These are phyloP conservation scores for Trichoderma afroharzianum DNA, from an alignment of 2,329 filamentous ascomycete genomes.

Conservation along the genomic window DNA sequence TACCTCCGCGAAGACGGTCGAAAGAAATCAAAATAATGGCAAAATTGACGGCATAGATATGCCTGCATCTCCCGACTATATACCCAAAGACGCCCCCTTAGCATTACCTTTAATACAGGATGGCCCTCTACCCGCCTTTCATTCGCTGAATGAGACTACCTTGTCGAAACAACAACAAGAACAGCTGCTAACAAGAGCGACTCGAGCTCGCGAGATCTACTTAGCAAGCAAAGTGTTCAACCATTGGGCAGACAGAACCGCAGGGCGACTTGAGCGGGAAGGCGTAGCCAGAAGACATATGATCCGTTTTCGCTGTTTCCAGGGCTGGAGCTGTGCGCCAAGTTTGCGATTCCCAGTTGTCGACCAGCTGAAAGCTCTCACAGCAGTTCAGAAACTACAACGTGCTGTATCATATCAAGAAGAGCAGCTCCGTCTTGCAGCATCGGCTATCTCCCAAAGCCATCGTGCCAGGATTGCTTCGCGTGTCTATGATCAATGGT, in stretches of 20 bases:
- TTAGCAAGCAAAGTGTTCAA: slow-evolving; percentile 43
- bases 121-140: neutral
- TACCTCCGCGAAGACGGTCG: neutral
- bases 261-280: slow-evolving; percentile 63
- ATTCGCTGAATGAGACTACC: neutral
- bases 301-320: slow-evolving; percentile 51
- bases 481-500: slow-evolving; percentile 28
- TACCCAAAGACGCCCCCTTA: neutral
- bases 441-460: slow-evolving; percentile 23
- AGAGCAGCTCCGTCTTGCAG: slow-evolving; percentile 26
- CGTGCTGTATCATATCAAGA: slow-evolving; percentile 29
- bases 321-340: slow-evolving; percentile 35
- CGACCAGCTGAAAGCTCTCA: slow-evolving; percentile 30
- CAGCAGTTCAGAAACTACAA: slow-evolving; percentile 33
- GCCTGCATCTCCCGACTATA: neutral
- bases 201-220: slow-evolving; percentile 61
- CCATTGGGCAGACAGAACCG: slow-evolving; percentile 62
- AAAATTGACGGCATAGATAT: neutral
- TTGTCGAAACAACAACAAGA: slow-evolving; percentile 7
- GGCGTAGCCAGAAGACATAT: slow-evolving; percentile 67
- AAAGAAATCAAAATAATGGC: neutral
- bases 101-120: neutral
- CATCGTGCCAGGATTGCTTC: slow-evolving; percentile 24
- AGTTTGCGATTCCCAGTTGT: slow-evolving; percentile 27
- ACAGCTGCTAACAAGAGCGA: slow-evolving; percentile 48